Evolutionary conservation across 1,284 basidiomycete genomes (phyloP).

Genomic region (Sanghuangporus weigelae): DNA sequence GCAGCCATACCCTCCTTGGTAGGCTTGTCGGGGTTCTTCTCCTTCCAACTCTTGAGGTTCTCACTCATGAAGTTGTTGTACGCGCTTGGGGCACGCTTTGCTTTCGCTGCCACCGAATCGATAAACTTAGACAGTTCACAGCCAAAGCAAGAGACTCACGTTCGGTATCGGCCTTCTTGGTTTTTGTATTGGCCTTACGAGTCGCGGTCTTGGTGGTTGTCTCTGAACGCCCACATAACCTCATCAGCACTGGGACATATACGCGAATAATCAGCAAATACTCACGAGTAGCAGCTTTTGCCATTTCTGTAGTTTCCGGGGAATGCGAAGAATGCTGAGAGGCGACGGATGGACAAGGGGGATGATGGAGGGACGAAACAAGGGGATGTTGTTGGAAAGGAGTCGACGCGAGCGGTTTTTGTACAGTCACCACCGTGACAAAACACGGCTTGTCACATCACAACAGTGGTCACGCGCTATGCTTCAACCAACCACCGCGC

Average conservation of each 20-base stretch:
- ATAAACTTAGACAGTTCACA: not conserved
- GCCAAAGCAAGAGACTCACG: not conserved
- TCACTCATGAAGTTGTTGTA: constrained; percentile 51
- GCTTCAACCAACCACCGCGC: too few relatives aligned
- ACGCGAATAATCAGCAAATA: not conserved
- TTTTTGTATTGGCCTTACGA: constrained; percentile 41
- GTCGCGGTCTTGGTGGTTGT: constrained; percentile 48
- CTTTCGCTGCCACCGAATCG: constrained; percentile 33
- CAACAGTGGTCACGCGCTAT: not conserved
- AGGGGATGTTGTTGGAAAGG: not conserved
- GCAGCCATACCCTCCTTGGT: constrained; percentile 48
- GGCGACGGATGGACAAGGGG: not conserved
- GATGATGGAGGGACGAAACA: constrained; percentile 1
- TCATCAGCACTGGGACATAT: not conserved
- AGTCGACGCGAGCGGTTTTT: not conserved
- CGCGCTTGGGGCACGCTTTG: constrained; percentile 47
- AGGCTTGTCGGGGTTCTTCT: constrained; percentile 42
- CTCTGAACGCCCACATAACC: constrained; percentile 26
- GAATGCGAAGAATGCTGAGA: constrained; percentile 6
- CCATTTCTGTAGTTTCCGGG: not conserved
- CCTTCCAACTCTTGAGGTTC: constrained; percentile 49
- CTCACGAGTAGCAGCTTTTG: constrained; percentile 10
- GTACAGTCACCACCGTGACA: not conserved
- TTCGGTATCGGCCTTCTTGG: constrained; percentile 26
- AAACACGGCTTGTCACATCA: not conserved